A percentile compares a stretch with the other conserved stretches of the same genome.
Conservation (phyloP, 2,329 filamentous ascomycete species). For the Xylaria hypoxylon region DNA sequence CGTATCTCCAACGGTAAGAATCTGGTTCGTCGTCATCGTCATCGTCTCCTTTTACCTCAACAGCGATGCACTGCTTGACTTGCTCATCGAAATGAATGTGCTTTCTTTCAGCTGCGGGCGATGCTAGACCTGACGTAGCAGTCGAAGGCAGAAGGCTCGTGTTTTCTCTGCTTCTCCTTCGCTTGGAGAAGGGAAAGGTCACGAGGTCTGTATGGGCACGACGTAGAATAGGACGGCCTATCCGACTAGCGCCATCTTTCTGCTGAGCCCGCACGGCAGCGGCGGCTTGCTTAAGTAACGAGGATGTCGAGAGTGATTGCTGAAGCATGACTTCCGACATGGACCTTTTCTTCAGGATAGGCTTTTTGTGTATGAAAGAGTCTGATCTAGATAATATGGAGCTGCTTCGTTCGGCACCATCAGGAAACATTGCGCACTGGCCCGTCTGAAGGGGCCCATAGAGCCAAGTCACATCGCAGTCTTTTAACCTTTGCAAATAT, state of each 20-base stretch:
- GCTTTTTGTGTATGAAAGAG: slow-evolving; percentile 84
- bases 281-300: slow-evolving; percentile 88
- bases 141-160: slow-evolving; percentile 74
- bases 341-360: slow-evolving; percentile 95
- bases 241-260: slow-evolving; percentile 62
- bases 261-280: slow-evolving; percentile 87
- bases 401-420: slow-evolving; percentile 57
- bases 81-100: slow-evolving; percentile 98
- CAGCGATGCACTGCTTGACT: slow-evolving; percentile 94
- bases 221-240: slow-evolving; percentile 66
- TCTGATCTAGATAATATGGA: slow-evolving; percentile 63
- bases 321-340: slow-evolving; percentile 97
- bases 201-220: slow-evolving; percentile 77
- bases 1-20: slow-evolving; percentile 51
- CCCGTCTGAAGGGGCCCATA: slow-evolving; percentile 91
- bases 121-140: slow-evolving; percentile 75
- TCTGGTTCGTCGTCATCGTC: slow-evolving; percentile 75
- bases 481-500: slow-evolving; percentile 78
- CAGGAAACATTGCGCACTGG: slow-evolving; percentile 64
- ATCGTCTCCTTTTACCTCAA: slow-evolving; percentile 85
- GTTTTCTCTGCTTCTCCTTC: slow-evolving; percentile 70
- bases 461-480: slow-evolving; percentile 96
- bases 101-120: slow-evolving; percentile 75
- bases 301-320: slow-evolving; percentile 86
- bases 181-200: slow-evolving; percentile 72